A percentile compares a stretch with the other conserved stretches of the same genome.
Conservation (phyloP, 2,329 filamentous ascomycete species). For the Cladosporium oxysporum region DNA sequence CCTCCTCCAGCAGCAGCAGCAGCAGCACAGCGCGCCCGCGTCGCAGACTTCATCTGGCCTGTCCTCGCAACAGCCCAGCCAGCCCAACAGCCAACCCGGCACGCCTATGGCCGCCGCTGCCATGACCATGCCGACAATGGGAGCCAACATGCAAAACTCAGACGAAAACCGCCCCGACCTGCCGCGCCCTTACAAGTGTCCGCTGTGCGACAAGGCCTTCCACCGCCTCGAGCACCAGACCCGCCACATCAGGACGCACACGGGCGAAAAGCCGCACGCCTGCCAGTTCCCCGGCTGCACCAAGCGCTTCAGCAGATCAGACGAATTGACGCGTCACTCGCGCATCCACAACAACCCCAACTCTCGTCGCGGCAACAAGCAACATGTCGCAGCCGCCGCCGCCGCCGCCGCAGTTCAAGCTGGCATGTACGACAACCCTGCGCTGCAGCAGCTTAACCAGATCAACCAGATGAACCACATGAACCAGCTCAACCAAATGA, state of each 20-base stretch:
- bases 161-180: conserved; percentile 75
- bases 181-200: conserved; percentile 96
- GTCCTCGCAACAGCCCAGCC: conserved; percentile 14
- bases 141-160: conserved; percentile 63
- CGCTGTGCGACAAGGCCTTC: conserved; percentile 97
- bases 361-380: conserved; percentile 89
- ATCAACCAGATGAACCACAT: conserved; percentile 80
- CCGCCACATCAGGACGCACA: conserved; percentile 92
- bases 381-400: conserved; percentile 61
- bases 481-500: conserved; percentile 74
- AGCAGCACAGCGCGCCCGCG: conserved; percentile 11
- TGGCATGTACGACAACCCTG: conserved; percentile 53
- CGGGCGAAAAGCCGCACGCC: conserved; percentile 95
- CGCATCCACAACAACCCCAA: conserved; percentile 99
- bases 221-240: conserved; percentile 95
- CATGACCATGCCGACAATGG: conserved; percentile 45
- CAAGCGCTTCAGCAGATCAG: conserved; percentile 94
- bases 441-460: conserved; percentile 47
- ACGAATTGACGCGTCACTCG: conserved; percentile 94
- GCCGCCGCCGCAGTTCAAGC: conserved; percentile 55
- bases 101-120: conserved; percentile 45
- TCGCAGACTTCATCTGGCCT: conserved; percentile 22
- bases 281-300: conserved; percentile 95
- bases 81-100: conserved; percentile 17
- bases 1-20: background rate